Evolutionary conservation across 2,329 filamentous ascomycete species (phyloP), one percentile per base, ranked within the genome.

Genomic region (Aspergillus brasiliensis): DNA sequence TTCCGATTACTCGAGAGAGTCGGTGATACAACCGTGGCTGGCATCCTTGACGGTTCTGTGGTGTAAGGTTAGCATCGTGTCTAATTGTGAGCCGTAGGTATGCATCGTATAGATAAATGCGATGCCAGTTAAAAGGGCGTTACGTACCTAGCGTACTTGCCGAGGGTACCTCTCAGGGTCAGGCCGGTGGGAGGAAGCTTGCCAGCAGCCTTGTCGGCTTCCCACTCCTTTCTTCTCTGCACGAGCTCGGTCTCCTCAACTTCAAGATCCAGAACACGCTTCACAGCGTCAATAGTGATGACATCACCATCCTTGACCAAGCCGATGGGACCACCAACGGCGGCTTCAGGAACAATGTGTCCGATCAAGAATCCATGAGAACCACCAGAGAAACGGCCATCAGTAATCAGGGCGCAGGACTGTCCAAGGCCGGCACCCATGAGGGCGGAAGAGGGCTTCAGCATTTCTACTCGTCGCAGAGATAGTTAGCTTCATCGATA

Each of bases 301-400:
- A 83, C 83, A 73, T 96, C 92, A 25, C 92, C 92, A 67, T 96
- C 88, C 67, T 84, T 76, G n/a, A 95, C 89, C 10, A 96, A 83
- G 13, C 86, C 92, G 63, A 96, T 95, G 2, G 92, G 92, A 0
- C 92, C 92, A 52, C 92, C 92, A 65, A 91, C 90, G 72, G 91
- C 88, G 8, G 92, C 92, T 79, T 96, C 92, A 25, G 92, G 92
- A 42, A 93, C 91, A 63, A 96, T 90, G 77, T 95, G 91, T 1
- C 91, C 91, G 69, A 95, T 94, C 67, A 95, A 81, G 84, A 95
- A 95, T 40, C 91, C 91, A 83, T 95, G 91, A 62, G 86, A 90
- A 55, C 91, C 92, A 59, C 92, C 92, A 8, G 75, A 77, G 72
- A 78, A 78, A 51, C 76, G 74, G 23, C 88, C 88, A 68, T 91